A percentile compares a stretch with the other conserved stretches of the same genome.
Conservation (phyloP, 169 alveolate genomes). For the Theileria luwenshuni region DNA sequence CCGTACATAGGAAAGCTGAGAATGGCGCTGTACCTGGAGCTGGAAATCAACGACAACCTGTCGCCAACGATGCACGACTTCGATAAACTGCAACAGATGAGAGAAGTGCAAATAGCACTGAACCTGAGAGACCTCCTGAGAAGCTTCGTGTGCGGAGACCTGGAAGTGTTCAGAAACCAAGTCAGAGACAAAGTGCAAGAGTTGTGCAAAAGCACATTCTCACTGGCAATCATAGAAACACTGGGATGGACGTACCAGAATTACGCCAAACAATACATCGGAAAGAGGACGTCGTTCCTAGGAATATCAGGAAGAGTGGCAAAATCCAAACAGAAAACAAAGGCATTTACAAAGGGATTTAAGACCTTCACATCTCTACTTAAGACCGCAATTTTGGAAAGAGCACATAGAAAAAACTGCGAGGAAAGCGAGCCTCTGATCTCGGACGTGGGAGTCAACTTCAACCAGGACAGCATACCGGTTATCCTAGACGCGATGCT, state of each 20-base stretch:
- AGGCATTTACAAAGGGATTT: conserved; percentile 76
- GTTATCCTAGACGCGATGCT: conserved; percentile 85
- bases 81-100: conserved; percentile 74
- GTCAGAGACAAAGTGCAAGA: conserved; percentile 73
- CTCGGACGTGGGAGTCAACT: conserved; percentile 74
- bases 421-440: conserved; percentile 59
- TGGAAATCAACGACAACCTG: conserved; percentile 62
- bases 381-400: conserved; percentile 80
- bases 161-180: conserved; percentile 73
- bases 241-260: conserved; percentile 90
- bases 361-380: conserved; percentile 78
- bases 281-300: conserved; percentile 81
- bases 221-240: conserved; percentile 84
- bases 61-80: conserved; percentile 55
- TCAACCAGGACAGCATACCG: conserved; percentile 84
- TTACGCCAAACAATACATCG: conserved; percentile 84
- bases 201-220: conserved; percentile 83
- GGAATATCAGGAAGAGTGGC: conserved; percentile 84
- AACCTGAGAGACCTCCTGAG: conserved; percentile 77
- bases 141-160: conserved; percentile 77
- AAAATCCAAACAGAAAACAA: conserved; percentile 80
- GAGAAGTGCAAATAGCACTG: conserved; percentile 84
- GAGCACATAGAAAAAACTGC: conserved; percentile 61
- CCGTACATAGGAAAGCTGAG: conserved; percentile 86
- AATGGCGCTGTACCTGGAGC: conserved; percentile 82